Conservation (phyloP, 2,329 filamentous ascomycete genomes). For the Scleromitrula shiraiana region DNA sequence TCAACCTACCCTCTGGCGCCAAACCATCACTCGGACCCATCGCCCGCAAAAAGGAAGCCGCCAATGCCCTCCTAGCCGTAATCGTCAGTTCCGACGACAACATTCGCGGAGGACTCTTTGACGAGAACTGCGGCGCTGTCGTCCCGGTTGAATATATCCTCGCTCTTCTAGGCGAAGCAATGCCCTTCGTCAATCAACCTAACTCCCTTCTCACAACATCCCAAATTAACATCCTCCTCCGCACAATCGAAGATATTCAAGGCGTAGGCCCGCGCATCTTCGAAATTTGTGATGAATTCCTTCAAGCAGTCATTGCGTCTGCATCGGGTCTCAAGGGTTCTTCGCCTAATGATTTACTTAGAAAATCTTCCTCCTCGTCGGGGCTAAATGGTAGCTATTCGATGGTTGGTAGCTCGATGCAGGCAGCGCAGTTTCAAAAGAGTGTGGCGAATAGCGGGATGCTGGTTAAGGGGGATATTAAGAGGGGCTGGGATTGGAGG, state of each 20-base stretch:
- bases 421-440: constrained; percentile 54
- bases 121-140: constrained; percentile 70
- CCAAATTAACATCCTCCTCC: constrained; percentile 68
- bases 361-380: constrained; percentile 53
- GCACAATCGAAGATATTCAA: constrained; percentile 71
- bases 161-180: constrained; percentile 73
- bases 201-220: constrained; percentile 54
- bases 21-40: constrained; percentile 38
- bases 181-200: constrained; percentile 64
- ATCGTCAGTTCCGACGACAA: constrained; percentile 82
- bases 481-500: constrained; percentile 69
- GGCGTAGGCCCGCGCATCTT: constrained; percentile 68
- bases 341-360: constrained; percentile 58
- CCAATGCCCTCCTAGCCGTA: constrained; percentile 68
- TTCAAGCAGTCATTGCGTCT: constrained; percentile 66
- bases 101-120: constrained; percentile 84
- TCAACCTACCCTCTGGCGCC: constrained; percentile 31
- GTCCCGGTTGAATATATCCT: constrained; percentile 84
- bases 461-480: constrained; percentile 37
- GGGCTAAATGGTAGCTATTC: constrained; percentile 48
- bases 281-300: constrained; percentile 67
- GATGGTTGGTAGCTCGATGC: constrained; percentile 65
- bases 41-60: constrained; percentile 60
- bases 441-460: constrained; percentile 49
- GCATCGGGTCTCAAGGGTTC: constrained; percentile 54